Evolutionary conservation across 768 basidiomycete species (phyloP), one percentile per base, ranked within the genome.

Genomic region (Brasilioporus rufonigricans): DNA sequence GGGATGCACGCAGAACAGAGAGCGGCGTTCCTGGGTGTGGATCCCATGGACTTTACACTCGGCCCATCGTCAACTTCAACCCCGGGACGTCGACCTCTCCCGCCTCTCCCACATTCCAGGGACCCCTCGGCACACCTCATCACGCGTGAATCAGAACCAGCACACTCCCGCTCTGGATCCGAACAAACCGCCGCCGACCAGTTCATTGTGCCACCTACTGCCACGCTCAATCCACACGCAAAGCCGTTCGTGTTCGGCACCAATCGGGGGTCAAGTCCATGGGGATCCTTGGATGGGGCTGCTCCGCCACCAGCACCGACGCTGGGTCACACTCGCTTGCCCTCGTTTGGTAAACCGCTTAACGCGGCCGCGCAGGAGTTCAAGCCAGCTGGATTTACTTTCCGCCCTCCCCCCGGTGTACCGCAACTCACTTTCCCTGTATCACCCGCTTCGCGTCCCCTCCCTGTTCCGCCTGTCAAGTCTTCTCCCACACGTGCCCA

Each of bases 231-330:
- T 66, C 91, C 91, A 0, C 77, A 82, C 47, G 91, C 91, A 7
- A 90, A 89, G 65, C 89, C 91, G 0, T 93, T 93, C 60, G 85
- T 91, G 10, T 93, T 93, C 66, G 89, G 88, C 50, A 56, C 72
- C 32, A 68, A 63, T 38, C 71, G 68, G 53, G 64, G 61, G 21
- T 73, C 73, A 35, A 70, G 65, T 31, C 74, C 75, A 16, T 72
- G 69, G 57, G 66, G 66, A 21, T 69, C 72, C 7, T 53, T 66
- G 52, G 68, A 66, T 52, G 43, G 61, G 44, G 23, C 35, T 58
- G 61, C 48, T 58, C 70, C 61, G 65, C 58, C 71, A 33, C 64
- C 80, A 32, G 76, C 76, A 35, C 82, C 78, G 0, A 16, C 53
- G 44, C 40, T 58, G 32, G 56, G 58, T 16, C 80, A 81, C 56